Evolutionary conservation across 805 yeast species (phyloP).

Genomic region (Metschnikowia gelsemii): DNA sequence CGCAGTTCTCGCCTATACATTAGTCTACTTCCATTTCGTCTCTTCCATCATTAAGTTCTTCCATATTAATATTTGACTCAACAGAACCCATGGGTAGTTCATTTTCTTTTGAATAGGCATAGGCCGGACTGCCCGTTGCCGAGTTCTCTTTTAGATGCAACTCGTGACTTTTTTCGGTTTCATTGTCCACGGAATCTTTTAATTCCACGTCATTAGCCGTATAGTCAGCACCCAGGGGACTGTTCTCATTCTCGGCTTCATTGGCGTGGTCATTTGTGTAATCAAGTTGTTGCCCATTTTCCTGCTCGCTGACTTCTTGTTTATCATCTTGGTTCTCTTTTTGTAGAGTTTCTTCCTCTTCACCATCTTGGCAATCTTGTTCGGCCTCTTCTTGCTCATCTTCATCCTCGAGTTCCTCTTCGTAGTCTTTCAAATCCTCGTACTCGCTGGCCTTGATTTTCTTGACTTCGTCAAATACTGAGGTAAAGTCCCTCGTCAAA

Average conservation of each 20-base stretch:
- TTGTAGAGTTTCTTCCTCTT: constrained; percentile 12
- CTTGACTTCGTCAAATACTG: constrained; percentile 30
- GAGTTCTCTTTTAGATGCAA: no score
- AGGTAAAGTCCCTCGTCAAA: constrained; percentile 26
- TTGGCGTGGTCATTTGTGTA: no score
- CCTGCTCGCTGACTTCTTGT: constrained; percentile 20
- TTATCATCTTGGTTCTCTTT: constrained; percentile 12
- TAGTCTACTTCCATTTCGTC: constrained; percentile 7
- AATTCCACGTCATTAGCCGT: not conserved
- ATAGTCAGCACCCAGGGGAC: not conserved
- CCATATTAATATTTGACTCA: not conserved
- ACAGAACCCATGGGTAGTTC: not conserved
- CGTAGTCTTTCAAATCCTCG: constrained; percentile 28
- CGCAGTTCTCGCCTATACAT: not conserved
- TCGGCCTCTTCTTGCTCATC: constrained; percentile 19
- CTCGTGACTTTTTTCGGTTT: no score
- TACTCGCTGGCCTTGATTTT: constrained; percentile 29
- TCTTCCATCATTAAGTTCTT: not conserved
- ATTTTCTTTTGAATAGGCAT: no score
- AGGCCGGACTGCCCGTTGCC: no score
- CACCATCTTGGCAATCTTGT: no score
- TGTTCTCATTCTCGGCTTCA: no score
- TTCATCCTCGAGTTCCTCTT: constrained; percentile 23
- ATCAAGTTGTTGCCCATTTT: not conserved
- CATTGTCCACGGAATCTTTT: not conserved